Evolutionary conservation across 176 grass and related monocot species (phyloP), one percentile per base, ranked within the genome.

Genomic region (Carex pumila): DNA sequence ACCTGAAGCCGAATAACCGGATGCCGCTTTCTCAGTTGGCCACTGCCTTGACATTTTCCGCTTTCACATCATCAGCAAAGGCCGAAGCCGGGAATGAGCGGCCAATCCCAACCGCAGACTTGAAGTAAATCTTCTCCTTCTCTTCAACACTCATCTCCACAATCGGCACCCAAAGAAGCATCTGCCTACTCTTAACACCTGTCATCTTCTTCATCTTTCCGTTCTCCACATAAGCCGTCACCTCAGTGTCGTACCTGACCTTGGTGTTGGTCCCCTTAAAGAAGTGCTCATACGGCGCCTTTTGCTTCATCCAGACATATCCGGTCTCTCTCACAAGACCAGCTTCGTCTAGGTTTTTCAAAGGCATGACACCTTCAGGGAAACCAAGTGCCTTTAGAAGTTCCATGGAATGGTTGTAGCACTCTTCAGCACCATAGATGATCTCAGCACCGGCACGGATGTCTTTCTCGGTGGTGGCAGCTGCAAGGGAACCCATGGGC

Each of bases 261-360:
- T 87, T 85, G 1, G 91, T 95, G 75, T 83, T 88, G 8, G 90
- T 89, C 70, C 87, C 86, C 0, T 67, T 67, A 85, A 95, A 99
- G 89, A 92, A 85, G 88, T 99, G 96, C 80, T 95, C 96, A 83
- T 94, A 93, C 5, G 93, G 88, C 0, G 52, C 85, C 49, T 85
- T 85, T 88, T 95, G 96, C 76, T 89, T 86, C 93, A 99, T 95
- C 97, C 97, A 99, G 65, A 99, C 93, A 52, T 82, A 99, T 7
- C 96, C 97, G 12, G 93, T 96, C 79, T 90, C 93, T 22, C 85
- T 81, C 71, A 99, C 97, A 83, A 89, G 85, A 19, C 93, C 97
- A 65, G 89, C 91, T 85, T 99, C 97, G 1, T 95, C 93, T 17
- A 96, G 88, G 36, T 80, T 87, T 9, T 85, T 89, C 77, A 96